Evolutionary conservation across 2,329 filamentous ascomycete species (phyloP).

Genomic region (Nothomitra cinnamomea): DNA sequence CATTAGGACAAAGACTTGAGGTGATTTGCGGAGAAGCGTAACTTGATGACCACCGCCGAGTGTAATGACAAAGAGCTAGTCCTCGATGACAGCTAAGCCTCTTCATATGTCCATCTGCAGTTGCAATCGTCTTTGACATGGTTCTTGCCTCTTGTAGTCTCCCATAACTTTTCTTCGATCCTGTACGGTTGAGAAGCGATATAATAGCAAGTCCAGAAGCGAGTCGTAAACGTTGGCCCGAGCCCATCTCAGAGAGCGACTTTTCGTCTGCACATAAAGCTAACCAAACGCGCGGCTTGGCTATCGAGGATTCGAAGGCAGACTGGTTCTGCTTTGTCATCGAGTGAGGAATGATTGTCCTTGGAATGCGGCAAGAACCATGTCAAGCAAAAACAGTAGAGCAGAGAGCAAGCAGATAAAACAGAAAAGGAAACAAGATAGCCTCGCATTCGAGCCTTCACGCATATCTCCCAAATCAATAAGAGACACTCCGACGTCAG

Average conservation of each 20-base stretch:
- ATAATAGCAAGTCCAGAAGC: neutral
- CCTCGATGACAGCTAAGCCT: neutral
- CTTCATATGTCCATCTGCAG: neutral
- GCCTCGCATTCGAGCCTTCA: neutral
- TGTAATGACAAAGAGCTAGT: neutral
- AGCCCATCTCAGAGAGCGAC: neutral
- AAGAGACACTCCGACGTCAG: slow-evolving; percentile 1
- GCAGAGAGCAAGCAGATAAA: slow-evolving; percentile 1
- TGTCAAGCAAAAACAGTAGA: neutral
- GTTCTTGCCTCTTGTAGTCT: neutral
- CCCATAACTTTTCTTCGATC: neutral
- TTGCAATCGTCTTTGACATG: neutral
- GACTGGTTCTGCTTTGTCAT: too few species aligned
- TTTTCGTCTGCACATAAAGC: neutral
- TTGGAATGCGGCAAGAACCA: neutral
- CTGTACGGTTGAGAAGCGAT: neutral
- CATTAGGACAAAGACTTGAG: neutral
- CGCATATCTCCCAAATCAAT: neutral
- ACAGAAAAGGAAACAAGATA: slow-evolving; percentile 1
- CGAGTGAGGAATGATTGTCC: neutral
- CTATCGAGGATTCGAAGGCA: too few species aligned
- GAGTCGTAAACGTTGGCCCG: neutral
- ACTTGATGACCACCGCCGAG: neutral
- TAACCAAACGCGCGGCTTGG: too few species aligned
- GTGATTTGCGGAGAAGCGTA: neutral